Evolutionary conservation across 176 grass and related monocot genomes (phyloP), one percentile per base, ranked within the genome.

Genomic region (Eleusine coracana): DNA sequence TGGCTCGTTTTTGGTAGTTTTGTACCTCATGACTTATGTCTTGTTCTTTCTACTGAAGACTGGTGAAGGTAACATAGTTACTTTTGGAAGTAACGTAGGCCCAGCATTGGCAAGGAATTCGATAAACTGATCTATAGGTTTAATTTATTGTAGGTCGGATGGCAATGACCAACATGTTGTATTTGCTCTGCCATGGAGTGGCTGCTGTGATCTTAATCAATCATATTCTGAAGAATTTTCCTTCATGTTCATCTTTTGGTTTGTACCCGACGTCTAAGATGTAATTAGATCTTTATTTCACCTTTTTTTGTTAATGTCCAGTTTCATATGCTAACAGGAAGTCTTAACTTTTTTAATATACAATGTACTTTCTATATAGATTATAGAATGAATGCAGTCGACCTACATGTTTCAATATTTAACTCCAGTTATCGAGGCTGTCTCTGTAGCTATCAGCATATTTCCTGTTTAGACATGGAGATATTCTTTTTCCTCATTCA

Each of bases 161-260:
- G 77, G 51, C 6, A 40, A 80, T 71, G 56, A 82, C 65, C 63
- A 85, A 81, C 68, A 70, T 82, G 38, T 51, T 75, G 20, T 96
- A 90, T 86, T 62, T 96, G 59, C 82, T 96, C 45, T 88, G 49
- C 74, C 87, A 93, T 85, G 93, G 93, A 52, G n/a, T 77, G 31
- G 87, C 91, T 88, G 81, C 70, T 87, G 91, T 91, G 59, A 77
- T 90, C 60, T 86, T 99, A 83, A 93, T 99, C 80, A 86, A 99
- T 31, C 89, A 96, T 66, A 88, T 96, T 58, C 90, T 99, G 58
- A 50, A 67, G 39, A 93, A 88, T 69, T 99, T 96, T 25, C 96
- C 96, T 69, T 96, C 87, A 77, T 99, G 96, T 65, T 82, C 96
- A 92, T 99, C 93, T 88, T 86, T 99, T 89, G 96, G 96, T 99